Evolutionary conservation across 257 asterid genomes (phyloP).

Genomic region (Solanum arcanum): DNA sequence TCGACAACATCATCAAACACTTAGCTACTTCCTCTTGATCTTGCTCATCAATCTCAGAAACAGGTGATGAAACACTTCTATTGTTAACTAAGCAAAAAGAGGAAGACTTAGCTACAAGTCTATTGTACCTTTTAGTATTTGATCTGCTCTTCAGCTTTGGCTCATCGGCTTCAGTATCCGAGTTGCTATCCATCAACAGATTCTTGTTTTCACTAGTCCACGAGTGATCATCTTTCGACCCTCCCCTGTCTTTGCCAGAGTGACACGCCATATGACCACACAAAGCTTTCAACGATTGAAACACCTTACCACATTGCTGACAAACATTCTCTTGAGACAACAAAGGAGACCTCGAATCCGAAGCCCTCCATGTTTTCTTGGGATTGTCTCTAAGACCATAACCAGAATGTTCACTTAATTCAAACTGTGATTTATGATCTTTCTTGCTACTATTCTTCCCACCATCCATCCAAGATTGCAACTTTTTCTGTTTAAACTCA

Average conservation of each 20-base stretch:
- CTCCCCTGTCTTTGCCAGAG: slow-evolving; percentile 53
- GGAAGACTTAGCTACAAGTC: slow-evolving; percentile 27
- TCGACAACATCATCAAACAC: slow-evolving; percentile 76
- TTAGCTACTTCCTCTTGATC: slow-evolving; percentile 73
- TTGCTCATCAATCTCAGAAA: slow-evolving; percentile 69
- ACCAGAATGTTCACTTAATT: slow-evolving; percentile 36
- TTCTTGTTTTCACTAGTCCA: slow-evolving; percentile 74
- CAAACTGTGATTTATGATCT: slow-evolving; percentile 16
- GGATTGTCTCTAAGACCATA: slow-evolving; percentile 85
- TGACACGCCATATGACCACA: slow-evolving; percentile 99
- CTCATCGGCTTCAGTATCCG: slow-evolving; percentile 61
- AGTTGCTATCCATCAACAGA: slow-evolving; percentile 37
- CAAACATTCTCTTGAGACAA: slow-evolving; percentile 54
- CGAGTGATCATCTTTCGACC: slow-evolving; percentile 55
- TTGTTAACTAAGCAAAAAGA: slow-evolving; percentile 28
- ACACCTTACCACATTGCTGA: slow-evolving; percentile 91
- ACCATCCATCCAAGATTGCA: slow-evolving; percentile 10
- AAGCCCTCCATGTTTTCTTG: slow-evolving; percentile 74
- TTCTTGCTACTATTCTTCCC: slow-evolving; percentile 1
- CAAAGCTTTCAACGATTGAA: slow-evolving; percentile 80
- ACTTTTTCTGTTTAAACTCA: slow-evolving; percentile 25
- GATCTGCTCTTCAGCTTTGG: slow-evolving; percentile 29
- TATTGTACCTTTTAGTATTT: slow-evolving; percentile 41
- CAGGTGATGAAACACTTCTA: slow-evolving; percentile 33
- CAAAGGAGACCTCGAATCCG: slow-evolving; percentile 37